Base-by-base conservation (phyloP, 768 basidiomycete genomes). In the Astraeus odoratus region DNA sequence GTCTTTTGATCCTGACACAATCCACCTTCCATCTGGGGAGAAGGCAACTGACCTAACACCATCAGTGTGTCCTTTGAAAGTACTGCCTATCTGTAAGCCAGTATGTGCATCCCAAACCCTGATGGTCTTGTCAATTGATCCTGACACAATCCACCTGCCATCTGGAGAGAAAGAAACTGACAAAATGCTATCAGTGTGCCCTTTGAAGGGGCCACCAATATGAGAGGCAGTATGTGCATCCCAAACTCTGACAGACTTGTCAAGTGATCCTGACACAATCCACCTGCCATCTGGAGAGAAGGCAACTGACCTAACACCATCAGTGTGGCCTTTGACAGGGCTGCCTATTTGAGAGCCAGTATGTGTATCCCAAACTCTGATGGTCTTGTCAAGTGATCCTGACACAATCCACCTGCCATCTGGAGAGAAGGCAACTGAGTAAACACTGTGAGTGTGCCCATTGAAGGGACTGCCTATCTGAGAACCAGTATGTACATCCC, bases 391-490 rank as follows among this genome's bases (percentile, higher is more conserved):
- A 3, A 0, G 0, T 18, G 46, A 43, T 18, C 46, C 31, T 24
- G 45, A 26, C 2, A n/a, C 42, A 2, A 47, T 41, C 24, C 1
- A 18, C 16, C 7, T 4, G 4, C 42, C 46, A 24, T 46, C 45
- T 5, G 41, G 41, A 7, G 41, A 46, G 30, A 46, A 30, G 8
- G 31, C 42, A 3, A 44, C 43, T 6, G 43, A 44, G 6, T 5
- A 16, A 25, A 40, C 22, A 7, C 13, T 10, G 25, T 10, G n/a
- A 15, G 23, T 22, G 23, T 40, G 39, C 39, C 39, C 39, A 13
- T 40, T n/a, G 23, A 23, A 29, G n/a, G 12, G 27, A 12, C 33
- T 34, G n/a, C 33, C 33, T 12, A 27, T 27, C 22, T 16, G 16
- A 5, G 9, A 7, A 15, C 15, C 24, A 13, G 20, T 31, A 18